Evolutionary conservation across 306 rosid species (phyloP), one percentile per base, ranked within the genome.

Genomic region (Cicer chorassanicum): DNA sequence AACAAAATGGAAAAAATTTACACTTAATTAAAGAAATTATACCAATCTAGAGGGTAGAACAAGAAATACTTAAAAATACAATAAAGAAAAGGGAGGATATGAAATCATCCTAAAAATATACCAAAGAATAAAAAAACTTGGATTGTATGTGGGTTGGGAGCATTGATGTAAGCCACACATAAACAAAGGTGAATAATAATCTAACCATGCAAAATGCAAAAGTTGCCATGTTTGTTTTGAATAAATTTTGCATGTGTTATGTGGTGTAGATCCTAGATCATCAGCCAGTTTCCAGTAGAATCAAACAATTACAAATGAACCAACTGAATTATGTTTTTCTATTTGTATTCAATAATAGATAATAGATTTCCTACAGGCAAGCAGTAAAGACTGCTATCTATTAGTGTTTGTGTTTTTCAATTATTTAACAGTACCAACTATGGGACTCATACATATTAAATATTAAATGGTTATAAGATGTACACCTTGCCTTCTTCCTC

Each of bases 401-500:
- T 8, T 51, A 10, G 6, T 39, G 50, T 53, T 8, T 46, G 53
- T 9, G 9, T 19, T 65, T 65, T 51, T 14, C 44, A 53, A 21
- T 24, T 41, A 76, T 54, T 65, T 54, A 54, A 1, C 29, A 42
- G 39, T 42, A 76, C 36, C 9, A 51, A 53, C 2, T 46, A 16
- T 14, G 6, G 11, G 43, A 72, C 13, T 78, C 50, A 41, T 29
- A 29, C 36, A 29, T 29, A 29, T 29, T 29, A 68, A 44, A 46
- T 15, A 68, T 29, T 44, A 29, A 63, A 24, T 49, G 40, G 68
- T 61, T 29, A 29, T 64, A 57, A 56, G 57, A 78, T 5, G 53
- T 43, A 43, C 86, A 93, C 98, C 94, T 87, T 84, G 77, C 98
- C 97, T 78, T 83, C 89, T 82, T 82, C 96, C 61, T 69, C 76